phyloP scores from a whole-genome alignment of 2,329 filamentous ascomycete species.

The Exophiala sp. region DNA sequence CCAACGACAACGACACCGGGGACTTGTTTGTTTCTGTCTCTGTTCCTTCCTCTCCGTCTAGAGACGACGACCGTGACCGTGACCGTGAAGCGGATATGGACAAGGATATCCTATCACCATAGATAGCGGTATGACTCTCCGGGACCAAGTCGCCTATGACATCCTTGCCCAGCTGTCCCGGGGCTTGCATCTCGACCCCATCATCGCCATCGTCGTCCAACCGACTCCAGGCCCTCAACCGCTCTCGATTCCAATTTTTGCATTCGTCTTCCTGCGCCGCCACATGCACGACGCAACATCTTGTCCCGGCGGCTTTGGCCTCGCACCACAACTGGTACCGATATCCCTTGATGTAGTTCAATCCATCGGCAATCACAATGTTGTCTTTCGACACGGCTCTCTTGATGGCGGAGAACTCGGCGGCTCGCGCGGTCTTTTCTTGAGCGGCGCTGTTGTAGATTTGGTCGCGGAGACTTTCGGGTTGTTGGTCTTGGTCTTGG shows the following conservation, averaged over 20 bases:
- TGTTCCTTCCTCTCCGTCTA: background rate
- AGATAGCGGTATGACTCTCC: slow-evolving; percentile 29
- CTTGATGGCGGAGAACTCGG: slow-evolving; percentile 57
- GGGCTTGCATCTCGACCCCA: background rate
- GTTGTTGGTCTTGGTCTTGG: too few relatives aligned
- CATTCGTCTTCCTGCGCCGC: slow-evolving; percentile 28
- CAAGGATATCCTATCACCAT: slow-evolving; percentile 26
- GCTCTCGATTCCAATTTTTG: slow-evolving; percentile 26
- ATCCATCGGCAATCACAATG: slow-evolving; percentile 57
- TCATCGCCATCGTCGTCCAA: background rate
- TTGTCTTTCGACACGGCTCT: slow-evolving; percentile 51
- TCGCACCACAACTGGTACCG: slow-evolving; percentile 63
- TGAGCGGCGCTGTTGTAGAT: slow-evolving; percentile 27
- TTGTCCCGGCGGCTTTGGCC: slow-evolving; percentile 57
- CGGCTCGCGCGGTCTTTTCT: slow-evolving; percentile 59
- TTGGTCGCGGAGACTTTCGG: slow-evolving; percentile 26
- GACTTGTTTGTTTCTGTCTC: background rate
- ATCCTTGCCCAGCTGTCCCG: slow-evolving; percentile 17
- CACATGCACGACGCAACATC: slow-evolving; percentile 53
- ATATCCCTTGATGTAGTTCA: slow-evolving; percentile 65
- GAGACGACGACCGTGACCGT: slow-evolving; percentile 6
- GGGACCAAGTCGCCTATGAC: slow-evolving; percentile 25
- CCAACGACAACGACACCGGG: too few relatives aligned
- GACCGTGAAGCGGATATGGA: too few relatives aligned
- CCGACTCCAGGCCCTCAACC: slow-evolving; percentile 20